Evolutionary conservation across 352 stramenopile genomes (phyloP).

Genomic region (Globisporangium rhizosaccharum): DNA sequence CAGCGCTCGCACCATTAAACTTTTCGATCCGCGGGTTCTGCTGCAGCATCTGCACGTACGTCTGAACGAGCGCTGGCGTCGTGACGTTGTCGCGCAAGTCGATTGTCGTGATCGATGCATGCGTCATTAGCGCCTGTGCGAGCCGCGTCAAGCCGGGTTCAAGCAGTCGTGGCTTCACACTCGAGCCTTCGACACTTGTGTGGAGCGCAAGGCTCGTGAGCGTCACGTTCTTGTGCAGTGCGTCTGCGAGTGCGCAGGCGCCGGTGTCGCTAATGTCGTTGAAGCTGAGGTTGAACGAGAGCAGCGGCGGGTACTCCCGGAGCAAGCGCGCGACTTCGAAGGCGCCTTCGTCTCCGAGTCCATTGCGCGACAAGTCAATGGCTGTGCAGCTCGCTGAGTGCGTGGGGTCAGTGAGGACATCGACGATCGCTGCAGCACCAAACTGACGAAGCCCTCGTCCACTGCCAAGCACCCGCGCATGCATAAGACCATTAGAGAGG

Average conservation of each 20-base stretch:
- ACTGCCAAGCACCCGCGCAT: conserved; percentile 9
- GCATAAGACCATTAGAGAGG: too few relatives aligned
- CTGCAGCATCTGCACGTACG: conserved; percentile 35
- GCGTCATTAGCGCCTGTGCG: conserved; percentile 25
- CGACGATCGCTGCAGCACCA: conserved; percentile 34
- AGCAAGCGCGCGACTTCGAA: conserved; percentile 37
- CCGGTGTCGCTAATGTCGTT: conserved; percentile 67
- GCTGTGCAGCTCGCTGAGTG: conserved; percentile 21
- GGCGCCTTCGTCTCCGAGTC: conserved; percentile 53
- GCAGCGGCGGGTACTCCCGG: conserved; percentile 22
- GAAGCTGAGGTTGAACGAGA: conserved; percentile 59
- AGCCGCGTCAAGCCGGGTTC: conserved; percentile 37
- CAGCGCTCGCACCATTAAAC: conserved; percentile 49
- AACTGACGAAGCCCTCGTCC: conserved; percentile 41
- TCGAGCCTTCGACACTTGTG: conserved; percentile 32
- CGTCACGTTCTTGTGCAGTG: conserved; percentile 36
- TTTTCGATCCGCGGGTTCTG: conserved; percentile 37
- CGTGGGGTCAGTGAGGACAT: conserved; percentile 22
- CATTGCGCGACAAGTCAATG: conserved; percentile 49
- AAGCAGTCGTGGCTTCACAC: conserved; percentile 26
- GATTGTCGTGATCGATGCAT: conserved; percentile 31
- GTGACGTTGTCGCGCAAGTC: conserved; percentile 51
- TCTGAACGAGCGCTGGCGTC: conserved; percentile 22
- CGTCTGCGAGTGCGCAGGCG: conserved; percentile 31
- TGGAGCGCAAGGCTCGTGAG: conserved; percentile 43